These are phyloP conservation scores for Pezicula carpinea DNA, from an alignment of 2,329 filamentous ascomycete species.

Conservation along the genomic window DNA sequence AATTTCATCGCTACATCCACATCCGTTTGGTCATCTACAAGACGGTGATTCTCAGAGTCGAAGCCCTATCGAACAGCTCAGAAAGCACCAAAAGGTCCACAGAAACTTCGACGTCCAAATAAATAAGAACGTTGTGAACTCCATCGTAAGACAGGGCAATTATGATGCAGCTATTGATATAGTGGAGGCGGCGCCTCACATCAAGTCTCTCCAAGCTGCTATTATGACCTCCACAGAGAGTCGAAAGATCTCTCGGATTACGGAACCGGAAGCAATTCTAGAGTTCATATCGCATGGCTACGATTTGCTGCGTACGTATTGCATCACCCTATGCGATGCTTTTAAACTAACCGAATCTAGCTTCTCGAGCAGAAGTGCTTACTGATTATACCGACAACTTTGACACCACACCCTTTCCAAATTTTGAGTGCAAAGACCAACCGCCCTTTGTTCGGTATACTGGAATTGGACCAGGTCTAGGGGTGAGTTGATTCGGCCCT, in stretches of 20 bases:
- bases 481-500: no score
- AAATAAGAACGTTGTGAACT: conserved; percentile 24
- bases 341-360: no score
- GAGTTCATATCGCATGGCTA: conserved; percentile 14
- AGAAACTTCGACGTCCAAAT: conserved; percentile 19
- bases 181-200: conserved; percentile 21
- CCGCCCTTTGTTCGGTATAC: no score
- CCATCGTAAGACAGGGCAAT: conserved; percentile 25
- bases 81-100: conserved; percentile 25
- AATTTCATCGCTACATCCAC: conserved; percentile 34
- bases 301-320: conserved; percentile 25
- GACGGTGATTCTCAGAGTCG: conserved; percentile 11
- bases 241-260: conserved; percentile 23
- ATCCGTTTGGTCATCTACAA: conserved; percentile 18
- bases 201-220: conserved; percentile 20
- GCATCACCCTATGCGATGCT: no score
- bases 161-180: conserved; percentile 30
- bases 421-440: conserved; percentile 1
- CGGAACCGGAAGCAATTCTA: conserved; percentile 12
- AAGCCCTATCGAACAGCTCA: conserved; percentile 20
- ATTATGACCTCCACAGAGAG: conserved; percentile 24
- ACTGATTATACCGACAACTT: no score
- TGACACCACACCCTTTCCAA: not conserved
- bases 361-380: no score
- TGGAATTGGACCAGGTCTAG: no score